Evolutionary conservation across 208 protist species (phyloP).

Genomic region (Leishmania major): DNA sequence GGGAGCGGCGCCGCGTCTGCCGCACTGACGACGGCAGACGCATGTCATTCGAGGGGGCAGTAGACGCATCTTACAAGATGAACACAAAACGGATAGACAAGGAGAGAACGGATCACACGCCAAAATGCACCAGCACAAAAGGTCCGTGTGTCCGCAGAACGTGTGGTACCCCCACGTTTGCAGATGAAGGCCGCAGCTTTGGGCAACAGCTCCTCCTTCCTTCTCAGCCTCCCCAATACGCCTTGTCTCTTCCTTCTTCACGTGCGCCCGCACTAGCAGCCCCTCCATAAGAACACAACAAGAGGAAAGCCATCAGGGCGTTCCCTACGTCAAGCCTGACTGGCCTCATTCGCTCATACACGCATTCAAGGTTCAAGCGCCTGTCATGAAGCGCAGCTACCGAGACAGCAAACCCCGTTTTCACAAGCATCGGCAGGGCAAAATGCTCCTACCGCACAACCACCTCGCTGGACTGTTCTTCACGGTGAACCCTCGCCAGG

Average conservation of each 20-base stretch:
- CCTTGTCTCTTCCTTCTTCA: background rate
- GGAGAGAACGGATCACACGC: background rate
- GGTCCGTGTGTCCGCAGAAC: background rate
- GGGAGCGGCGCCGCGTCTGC: background rate
- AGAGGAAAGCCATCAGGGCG: background rate
- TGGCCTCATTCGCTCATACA: background rate
- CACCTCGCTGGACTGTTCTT: conserved; percentile 65
- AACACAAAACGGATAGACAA: background rate
- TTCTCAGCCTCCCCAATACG: background rate
- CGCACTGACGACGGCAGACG: background rate
- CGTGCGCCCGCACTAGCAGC: background rate
- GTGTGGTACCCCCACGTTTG: background rate
- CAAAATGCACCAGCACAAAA: background rate
- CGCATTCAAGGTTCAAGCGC: background rate
- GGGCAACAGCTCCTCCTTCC: background rate
- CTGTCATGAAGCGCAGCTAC: conserved; percentile 40
- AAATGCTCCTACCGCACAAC: conserved; percentile 71
- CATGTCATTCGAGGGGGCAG: background rate
- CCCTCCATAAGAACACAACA: background rate
- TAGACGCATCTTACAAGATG: background rate
- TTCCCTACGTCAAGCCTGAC: background rate
- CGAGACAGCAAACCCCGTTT: conserved; percentile 66
- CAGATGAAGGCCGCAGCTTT: background rate
- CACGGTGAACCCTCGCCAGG: conserved; percentile 75
- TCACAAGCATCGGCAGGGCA: conserved; percentile 62